Conservation (phyloP, 768 basidiomycete species). For the Termitomyces heimii region DNA sequence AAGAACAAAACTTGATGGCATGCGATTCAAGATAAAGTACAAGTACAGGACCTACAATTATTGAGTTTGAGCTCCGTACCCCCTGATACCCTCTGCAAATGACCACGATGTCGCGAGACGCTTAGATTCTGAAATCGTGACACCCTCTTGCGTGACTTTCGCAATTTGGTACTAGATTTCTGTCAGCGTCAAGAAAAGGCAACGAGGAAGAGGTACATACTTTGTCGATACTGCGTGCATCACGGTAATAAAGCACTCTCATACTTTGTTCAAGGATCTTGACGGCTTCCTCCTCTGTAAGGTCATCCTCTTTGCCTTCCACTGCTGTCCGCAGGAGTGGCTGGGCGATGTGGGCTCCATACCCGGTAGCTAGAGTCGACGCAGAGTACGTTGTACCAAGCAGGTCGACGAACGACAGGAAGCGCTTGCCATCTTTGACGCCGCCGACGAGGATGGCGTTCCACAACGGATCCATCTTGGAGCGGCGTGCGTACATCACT, state of each 20-base stretch:
- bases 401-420: slow-evolving; percentile 91
- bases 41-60: slow-evolving; percentile 26
- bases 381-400: slow-evolving; percentile 71
- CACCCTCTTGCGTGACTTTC: slow-evolving; percentile 72
- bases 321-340: slow-evolving; percentile 89
- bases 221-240: slow-evolving; percentile 94
- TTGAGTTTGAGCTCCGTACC: slow-evolving; percentile 90
- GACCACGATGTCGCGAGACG: slow-evolving; percentile 77
- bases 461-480: slow-evolving; percentile 93
- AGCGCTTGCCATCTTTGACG: slow-evolving; percentile 76
- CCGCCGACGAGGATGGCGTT: slow-evolving; percentile 93
- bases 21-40: slow-evolving; percentile 8
- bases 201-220: slow-evolving; percentile 29
- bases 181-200: background rate
- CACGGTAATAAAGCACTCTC: slow-evolving; percentile 93
- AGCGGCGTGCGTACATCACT: slow-evolving; percentile 84
- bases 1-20: background rate
- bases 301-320: slow-evolving; percentile 67
- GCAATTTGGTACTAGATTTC: slow-evolving; percentile 86
- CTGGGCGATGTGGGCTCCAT: slow-evolving; percentile 63
- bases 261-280: slow-evolving; percentile 80
- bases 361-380: background rate
- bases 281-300: slow-evolving; percentile 77
- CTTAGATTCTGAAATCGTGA: slow-evolving; percentile 73
- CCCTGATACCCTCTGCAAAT: slow-evolving; percentile 89